Percentiles rank a stretch among this genome's conserved stretches.
These are phyloP conservation scores for Yarrowia osloensis DNA, from an alignment of 805 yeast species.

Conservation along the genomic window DNA sequence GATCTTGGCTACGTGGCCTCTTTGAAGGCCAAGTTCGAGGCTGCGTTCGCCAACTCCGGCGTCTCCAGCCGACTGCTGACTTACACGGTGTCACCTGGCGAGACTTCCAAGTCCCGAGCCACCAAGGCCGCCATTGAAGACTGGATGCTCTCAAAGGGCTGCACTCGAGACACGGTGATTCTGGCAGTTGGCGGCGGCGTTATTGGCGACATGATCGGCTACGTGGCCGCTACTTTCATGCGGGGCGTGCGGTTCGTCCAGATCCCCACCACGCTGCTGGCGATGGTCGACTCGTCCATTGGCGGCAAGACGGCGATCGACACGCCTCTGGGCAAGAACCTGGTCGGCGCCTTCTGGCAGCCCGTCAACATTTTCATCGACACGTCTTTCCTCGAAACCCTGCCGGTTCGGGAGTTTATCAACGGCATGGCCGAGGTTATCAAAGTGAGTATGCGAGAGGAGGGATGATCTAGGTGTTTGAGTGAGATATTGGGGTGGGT, in stretches of 20 bases:
- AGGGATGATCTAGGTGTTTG: not conserved
- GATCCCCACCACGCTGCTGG: constrained; percentile 86
- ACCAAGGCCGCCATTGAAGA: constrained; percentile 95
- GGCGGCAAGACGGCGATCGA: constrained; percentile 99
- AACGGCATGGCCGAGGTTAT: constrained; percentile 99
- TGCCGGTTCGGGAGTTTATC: constrained; percentile 91
- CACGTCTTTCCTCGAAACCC: constrained; percentile 78
- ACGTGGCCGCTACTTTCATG: constrained; percentile 99
- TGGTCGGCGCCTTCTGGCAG: constrained; percentile 97
- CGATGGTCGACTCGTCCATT: constrained; percentile 98
- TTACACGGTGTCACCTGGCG: constrained; percentile 88
- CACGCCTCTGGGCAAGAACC: constrained; percentile 93
- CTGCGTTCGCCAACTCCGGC: constrained; percentile 34
- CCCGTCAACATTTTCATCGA: constrained; percentile 88
- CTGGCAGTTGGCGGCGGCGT: constrained; percentile 98
- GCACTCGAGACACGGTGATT: constrained; percentile 94
- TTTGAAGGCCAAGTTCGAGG: constrained; percentile 60
- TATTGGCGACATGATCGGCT: constrained; percentile 98
- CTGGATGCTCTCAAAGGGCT: constrained; percentile 74
- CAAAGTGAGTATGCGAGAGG: constrained; percentile 45
- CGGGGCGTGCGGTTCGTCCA: constrained; percentile 94
- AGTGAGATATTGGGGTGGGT: no score
- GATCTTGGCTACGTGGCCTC: constrained; percentile 44
- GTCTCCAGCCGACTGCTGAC: constrained; percentile 62
- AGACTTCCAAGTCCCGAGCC: constrained; percentile 79